Percentiles rank a stretch among this genome's conserved stretches.
Evolutionary conservation across 306 rosid species (phyloP).

Genomic region (Canavalia gladiata): DNA sequence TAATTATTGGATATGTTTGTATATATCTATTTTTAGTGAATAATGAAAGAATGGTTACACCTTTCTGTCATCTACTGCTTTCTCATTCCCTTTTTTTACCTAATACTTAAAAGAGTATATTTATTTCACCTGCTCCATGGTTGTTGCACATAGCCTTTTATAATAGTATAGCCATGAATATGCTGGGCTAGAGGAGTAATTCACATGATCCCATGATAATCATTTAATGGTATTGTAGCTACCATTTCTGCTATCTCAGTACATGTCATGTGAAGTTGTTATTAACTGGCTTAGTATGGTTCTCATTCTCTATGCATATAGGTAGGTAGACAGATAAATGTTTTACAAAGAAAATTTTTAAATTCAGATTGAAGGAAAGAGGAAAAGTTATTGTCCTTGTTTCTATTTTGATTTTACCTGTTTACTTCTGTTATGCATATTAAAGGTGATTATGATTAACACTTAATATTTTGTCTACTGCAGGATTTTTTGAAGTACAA

Average conservation of each 20-base stretch:
- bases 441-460: background rate
- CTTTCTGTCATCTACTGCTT: background rate
- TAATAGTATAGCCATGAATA: constrained; percentile 23
- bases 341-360: background rate
- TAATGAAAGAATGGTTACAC: background rate
- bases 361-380: constrained; percentile 2
- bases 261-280: background rate
- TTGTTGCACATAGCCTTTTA: background rate
- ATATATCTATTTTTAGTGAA: background rate
- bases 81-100: background rate
- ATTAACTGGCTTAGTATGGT: background rate
- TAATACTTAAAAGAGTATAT: background rate
- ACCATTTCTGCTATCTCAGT: constrained; percentile 3
- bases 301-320: background rate
- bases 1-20: background rate
- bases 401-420: constrained; percentile 28
- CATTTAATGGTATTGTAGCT: background rate
- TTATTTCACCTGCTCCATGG: constrained; percentile 4
- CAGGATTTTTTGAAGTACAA: constrained; percentile 94
- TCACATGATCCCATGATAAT: constrained; percentile 8
- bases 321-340: background rate
- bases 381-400: background rate
- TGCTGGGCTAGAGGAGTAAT: background rate
- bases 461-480: constrained; percentile 24
- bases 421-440: constrained; percentile 2